A percentile compares a stretch with the other conserved stretches of the same genome.
Conservation (phyloP, 805 yeast species). For the Ogataea pini region DNA sequence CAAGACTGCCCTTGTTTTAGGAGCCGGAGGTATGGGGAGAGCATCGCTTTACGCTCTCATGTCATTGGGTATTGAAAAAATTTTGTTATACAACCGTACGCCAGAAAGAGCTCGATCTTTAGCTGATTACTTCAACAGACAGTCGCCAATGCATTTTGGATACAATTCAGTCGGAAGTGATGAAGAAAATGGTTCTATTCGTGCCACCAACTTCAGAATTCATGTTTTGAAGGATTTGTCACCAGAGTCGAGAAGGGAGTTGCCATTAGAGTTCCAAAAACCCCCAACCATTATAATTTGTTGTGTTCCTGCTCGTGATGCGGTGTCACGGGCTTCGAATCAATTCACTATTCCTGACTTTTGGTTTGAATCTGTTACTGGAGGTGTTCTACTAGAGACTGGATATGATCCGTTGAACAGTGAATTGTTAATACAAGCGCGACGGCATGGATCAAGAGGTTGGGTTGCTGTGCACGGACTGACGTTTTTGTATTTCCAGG, state of each 20-base stretch:
- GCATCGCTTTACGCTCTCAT: slow-evolving; percentile 8
- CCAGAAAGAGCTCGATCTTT: slow-evolving; percentile 4
- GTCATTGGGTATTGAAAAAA: slow-evolving; percentile 9
- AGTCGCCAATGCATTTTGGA: slow-evolving; percentile 9
- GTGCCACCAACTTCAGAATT: slow-evolving; percentile 7
- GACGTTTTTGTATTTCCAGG: slow-evolving; percentile 7
- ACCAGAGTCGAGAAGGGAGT: neutral
- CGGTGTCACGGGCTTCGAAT: slow-evolving; percentile 4
- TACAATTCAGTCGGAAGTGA: neutral
- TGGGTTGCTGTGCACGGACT: slow-evolving; percentile 11
- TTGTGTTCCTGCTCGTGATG: slow-evolving; percentile 8
- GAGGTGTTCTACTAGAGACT: slow-evolving; percentile 8
- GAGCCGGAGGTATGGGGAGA: slow-evolving; percentile 9
- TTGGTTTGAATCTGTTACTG: slow-evolving; percentile 10
- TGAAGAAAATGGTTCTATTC: slow-evolving; percentile 2
- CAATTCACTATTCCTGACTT: slow-evolving; percentile 8
- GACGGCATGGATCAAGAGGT: slow-evolving; percentile 7
- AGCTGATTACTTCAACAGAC: slow-evolving; percentile 8
- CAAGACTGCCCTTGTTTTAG: slow-evolving; percentile 7
- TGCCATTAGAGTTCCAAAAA: slow-evolving; percentile 6
- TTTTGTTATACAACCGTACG: slow-evolving; percentile 9
- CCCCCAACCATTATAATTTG: slow-evolving; percentile 8
- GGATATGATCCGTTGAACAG: slow-evolving; percentile 9
- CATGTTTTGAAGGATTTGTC: slow-evolving; percentile 3
- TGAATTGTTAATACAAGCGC: slow-evolving; percentile 4